These are phyloP conservation scores for Nannochloropsis gaditana DNA, from an alignment of 108 stramenopile genomes.

Conservation along the genomic window DNA sequence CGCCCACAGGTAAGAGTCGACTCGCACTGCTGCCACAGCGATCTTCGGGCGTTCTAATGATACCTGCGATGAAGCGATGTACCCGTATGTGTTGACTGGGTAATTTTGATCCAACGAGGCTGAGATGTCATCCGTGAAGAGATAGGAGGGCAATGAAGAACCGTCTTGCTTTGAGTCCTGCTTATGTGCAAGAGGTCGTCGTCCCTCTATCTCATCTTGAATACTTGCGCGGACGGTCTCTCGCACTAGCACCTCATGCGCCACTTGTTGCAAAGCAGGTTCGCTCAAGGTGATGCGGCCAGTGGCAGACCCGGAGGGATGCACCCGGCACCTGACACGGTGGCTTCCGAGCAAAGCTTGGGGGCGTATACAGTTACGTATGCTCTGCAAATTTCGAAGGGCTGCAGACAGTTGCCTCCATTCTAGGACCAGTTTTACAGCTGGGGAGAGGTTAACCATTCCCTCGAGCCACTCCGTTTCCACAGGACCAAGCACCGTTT, in stretches of 20 bases:
- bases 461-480: slow-evolving; percentile 10
- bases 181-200: background rate
- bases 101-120: background rate
- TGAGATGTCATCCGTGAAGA: background rate
- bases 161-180: background rate
- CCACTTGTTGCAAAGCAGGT: background rate
- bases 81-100: background rate
- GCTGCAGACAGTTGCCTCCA: background rate
- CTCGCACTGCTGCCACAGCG: slow-evolving; percentile 1
- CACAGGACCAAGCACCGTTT: background rate
- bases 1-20: background rate
- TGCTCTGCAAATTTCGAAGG: background rate
- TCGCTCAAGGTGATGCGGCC: background rate
- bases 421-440: slow-evolving; percentile 8
- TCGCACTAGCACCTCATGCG: background rate
- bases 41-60: background rate
- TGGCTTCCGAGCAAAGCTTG: background rate
- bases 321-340: background rate
- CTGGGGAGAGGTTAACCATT: background rate
- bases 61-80: background rate
- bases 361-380: background rate
- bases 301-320: background rate
- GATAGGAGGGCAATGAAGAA: background rate
- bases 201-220: background rate
- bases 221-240: background rate